phyloP scores from a whole-genome alignment of 345 rosid genomes.

The Crucihimalaya himalaica region DNA sequence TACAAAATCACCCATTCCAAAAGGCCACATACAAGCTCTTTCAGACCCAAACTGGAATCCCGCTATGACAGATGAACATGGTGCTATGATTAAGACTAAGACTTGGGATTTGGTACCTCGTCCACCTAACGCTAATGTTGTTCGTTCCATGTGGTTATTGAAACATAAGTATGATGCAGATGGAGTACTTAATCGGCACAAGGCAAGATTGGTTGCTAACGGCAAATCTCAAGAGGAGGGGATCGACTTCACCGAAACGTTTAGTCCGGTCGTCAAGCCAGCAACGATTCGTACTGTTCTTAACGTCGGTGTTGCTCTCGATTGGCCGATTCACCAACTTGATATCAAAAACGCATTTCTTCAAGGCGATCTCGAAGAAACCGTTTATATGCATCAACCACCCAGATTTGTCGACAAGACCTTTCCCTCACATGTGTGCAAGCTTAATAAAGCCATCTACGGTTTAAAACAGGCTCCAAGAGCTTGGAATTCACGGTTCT shows the following conservation, averaged over 20 bases:
- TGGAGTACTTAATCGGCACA: background rate
- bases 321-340: background rate
- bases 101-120: background rate
- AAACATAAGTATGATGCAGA: background rate
- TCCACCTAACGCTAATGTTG: background rate
- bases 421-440: background rate
- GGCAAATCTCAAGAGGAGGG: background rate
- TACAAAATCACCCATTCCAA: background rate
- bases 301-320: too few relatives aligned
- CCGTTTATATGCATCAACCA: background rate
- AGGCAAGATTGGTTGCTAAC: background rate
- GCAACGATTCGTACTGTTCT: background rate
- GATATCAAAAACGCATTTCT: background rate
- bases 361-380: background rate
- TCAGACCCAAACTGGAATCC: background rate
- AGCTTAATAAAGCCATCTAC: background rate
- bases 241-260: rapidly evolving
- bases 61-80: background rate
- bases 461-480: background rate
- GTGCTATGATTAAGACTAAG: background rate
- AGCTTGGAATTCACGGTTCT: background rate
- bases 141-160: background rate
- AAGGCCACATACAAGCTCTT: background rate
- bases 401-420: background rate
- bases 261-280: background rate